Conservation (phyloP, 495 filamentous ascomycete species). For the Aspergillus diversus region DNA sequence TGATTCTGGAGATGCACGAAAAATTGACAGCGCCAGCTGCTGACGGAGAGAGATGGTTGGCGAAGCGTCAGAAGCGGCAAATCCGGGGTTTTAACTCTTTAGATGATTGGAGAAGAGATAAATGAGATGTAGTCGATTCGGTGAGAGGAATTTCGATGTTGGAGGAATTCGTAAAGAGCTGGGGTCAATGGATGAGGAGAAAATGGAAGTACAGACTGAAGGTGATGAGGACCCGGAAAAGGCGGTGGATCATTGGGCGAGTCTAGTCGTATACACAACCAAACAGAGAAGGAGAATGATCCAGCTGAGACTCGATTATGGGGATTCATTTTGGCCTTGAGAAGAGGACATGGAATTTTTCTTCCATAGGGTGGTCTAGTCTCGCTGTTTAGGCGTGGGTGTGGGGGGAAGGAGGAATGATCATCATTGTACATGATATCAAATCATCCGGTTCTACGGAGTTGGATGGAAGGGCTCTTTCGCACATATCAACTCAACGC, state of each 20-base stretch:
- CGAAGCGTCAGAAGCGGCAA: constrained; percentile 28
- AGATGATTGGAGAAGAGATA: constrained; percentile 7
- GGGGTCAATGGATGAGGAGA: constrained; percentile 3
- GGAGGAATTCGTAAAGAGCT: constrained; percentile 5
- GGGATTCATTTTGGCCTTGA: neutral
- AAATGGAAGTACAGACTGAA: neutral
- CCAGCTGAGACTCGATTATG: neutral
- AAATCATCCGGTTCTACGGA: neutral
- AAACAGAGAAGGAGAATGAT: neutral
- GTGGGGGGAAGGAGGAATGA: neutral
- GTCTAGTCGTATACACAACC: constrained; percentile 1
- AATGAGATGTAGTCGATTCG: neutral
- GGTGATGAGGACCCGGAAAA: neutral
- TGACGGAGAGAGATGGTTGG: constrained; percentile 3
- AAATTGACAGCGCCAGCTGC: constrained; percentile 11
- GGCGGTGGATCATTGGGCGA: constrained; percentile 8
- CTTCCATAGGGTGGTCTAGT: neutral
- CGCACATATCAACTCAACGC: neutral
- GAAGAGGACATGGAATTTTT: constrained; percentile 1
- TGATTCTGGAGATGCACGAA: constrained; percentile 20
- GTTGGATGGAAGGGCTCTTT: neutral
- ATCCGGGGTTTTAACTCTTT: constrained; percentile 14
- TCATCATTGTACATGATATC: constrained; percentile 2
- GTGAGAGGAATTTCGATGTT: constrained; percentile 3
- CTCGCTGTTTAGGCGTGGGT: no score